Evolutionary conservation across 768 basidiomycete species (phyloP).

Genomic region (Mycena maculata): DNA sequence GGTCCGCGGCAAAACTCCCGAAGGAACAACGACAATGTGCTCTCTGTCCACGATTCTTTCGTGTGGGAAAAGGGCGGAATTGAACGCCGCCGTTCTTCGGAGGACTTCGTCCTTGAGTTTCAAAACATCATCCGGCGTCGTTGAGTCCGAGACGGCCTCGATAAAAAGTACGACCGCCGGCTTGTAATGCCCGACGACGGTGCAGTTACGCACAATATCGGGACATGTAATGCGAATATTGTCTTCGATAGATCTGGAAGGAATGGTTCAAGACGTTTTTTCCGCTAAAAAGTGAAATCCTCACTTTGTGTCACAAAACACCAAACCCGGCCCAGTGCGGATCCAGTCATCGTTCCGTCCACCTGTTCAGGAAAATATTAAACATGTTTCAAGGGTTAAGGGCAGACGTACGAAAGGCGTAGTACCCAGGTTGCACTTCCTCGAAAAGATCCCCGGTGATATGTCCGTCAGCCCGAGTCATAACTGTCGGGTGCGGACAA

Average conservation of each 20-base stretch:
- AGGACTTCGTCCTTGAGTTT: constrained; percentile 40
- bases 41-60: constrained; percentile 28
- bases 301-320: constrained; percentile 42
- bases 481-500: constrained; percentile 26
- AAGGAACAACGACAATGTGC: constrained; percentile 36
- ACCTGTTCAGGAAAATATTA: background rate
- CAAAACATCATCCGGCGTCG: constrained; percentile 5
- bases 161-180: constrained; percentile 43
- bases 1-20: constrained; percentile 1
- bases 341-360: constrained; percentile 44
- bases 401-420: constrained; percentile 37
- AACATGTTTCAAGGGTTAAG: background rate
- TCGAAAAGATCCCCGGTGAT: constrained; percentile 43
- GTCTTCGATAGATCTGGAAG: constrained; percentile 47
- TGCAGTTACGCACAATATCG: constrained; percentile 45
- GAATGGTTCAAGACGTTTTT: too few species aligned
- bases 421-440: constrained; percentile 37
- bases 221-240: constrained; percentile 39
- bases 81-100: constrained; percentile 39
- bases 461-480: constrained; percentile 35
- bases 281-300: background rate
- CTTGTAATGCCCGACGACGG: constrained; percentile 44
- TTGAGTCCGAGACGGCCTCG: constrained; percentile 31
- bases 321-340: constrained; percentile 31
- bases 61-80: constrained; percentile 38